phyloP scores from a whole-genome alignment of 2,329 filamentous ascomycete species.

The Ophiocordyceps camponoti-saundersi region DNA sequence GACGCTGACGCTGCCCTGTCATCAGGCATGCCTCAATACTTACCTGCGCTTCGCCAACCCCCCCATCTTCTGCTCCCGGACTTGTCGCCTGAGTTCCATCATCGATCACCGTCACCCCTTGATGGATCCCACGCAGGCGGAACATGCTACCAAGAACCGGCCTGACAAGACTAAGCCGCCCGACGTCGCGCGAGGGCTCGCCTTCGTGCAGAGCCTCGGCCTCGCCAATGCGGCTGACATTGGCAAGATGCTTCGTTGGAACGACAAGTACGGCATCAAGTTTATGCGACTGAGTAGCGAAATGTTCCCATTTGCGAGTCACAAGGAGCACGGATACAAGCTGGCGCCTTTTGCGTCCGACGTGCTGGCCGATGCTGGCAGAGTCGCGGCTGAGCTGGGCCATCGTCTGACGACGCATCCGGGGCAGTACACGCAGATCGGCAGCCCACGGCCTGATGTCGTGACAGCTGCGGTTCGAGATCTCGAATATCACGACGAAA shows the following conservation, averaged over 20 bases:
- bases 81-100: slow-evolving; percentile 81
- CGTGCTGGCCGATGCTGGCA: slow-evolving; percentile 58
- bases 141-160: slow-evolving; percentile 72
- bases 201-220: slow-evolving; percentile 61
- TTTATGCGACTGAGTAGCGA: slow-evolving; percentile 88
- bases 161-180: slow-evolving; percentile 59
- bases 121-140: slow-evolving; percentile 54
- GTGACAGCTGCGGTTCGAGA: slow-evolving; percentile 64
- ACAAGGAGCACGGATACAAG: slow-evolving; percentile 72
- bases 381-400: slow-evolving; percentile 57
- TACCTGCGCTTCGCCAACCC: slow-evolving; percentile 71
- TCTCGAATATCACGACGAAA: slow-evolving; percentile 73
- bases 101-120: slow-evolving; percentile 76
- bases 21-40: slow-evolving; percentile 72
- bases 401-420: slow-evolving; percentile 84
- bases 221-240: slow-evolving; percentile 73
- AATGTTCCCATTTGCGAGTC: slow-evolving; percentile 94
- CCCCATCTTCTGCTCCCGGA: slow-evolving; percentile 78
- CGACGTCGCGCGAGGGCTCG: slow-evolving; percentile 47
- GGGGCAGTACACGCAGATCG: slow-evolving; percentile 83
- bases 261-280: slow-evolving; percentile 77
- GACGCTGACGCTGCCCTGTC: slow-evolving; percentile 1
- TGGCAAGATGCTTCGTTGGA: slow-evolving; percentile 77
- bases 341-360: slow-evolving; percentile 71
- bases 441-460: slow-evolving; percentile 63